Evolutionary conservation across 2,329 filamentous ascomycete genomes (phyloP).

Genomic region (Ceratocystiopsis brevicomis): DNA sequence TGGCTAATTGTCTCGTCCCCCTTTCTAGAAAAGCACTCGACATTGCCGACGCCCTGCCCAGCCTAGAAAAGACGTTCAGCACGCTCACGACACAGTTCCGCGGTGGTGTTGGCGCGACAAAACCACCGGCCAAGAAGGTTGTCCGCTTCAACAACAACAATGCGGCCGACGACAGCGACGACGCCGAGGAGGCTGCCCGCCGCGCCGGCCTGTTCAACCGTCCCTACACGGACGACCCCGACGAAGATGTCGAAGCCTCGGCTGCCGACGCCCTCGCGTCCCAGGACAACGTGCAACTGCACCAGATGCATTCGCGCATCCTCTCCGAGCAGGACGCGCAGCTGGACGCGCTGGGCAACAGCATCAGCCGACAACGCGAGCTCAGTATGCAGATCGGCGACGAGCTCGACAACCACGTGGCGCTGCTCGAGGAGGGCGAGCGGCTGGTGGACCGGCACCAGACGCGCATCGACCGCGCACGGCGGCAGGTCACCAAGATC

Average conservation of each 20-base stretch:
- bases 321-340: conserved; percentile 84
- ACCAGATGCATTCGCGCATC: conserved; percentile 64
- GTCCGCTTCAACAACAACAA: conserved; percentile 66
- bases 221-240: conserved; percentile 54
- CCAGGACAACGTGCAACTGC: conserved; percentile 68
- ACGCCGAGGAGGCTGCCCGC: conserved; percentile 23
- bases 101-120: conserved; percentile 16
- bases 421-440: conserved; percentile 80
- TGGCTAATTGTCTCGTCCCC: conserved; percentile 1
- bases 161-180: conserved; percentile 29
- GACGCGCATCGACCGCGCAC: conserved; percentile 54
- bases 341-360: conserved; percentile 70
- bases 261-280: conserved; percentile 19
- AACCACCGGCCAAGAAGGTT: conserved; percentile 32
- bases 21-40: conserved; percentile 22
- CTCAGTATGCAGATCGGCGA: conserved; percentile 91
- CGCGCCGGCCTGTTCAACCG: conserved; percentile 24
- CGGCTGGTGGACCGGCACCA: conserved; percentile 65
- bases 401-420: conserved; percentile 79
- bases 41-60: conserved; percentile 44
- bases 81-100: conserved; percentile 65
- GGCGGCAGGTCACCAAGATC: conserved; percentile 51
- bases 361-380: conserved; percentile 76
- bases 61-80: conserved; percentile 53
- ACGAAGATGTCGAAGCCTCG: conserved; percentile 30